Base-by-base conservation (phyloP, 2,329 filamentous ascomycete genomes). In the Sporothrix schenckii region DNA sequence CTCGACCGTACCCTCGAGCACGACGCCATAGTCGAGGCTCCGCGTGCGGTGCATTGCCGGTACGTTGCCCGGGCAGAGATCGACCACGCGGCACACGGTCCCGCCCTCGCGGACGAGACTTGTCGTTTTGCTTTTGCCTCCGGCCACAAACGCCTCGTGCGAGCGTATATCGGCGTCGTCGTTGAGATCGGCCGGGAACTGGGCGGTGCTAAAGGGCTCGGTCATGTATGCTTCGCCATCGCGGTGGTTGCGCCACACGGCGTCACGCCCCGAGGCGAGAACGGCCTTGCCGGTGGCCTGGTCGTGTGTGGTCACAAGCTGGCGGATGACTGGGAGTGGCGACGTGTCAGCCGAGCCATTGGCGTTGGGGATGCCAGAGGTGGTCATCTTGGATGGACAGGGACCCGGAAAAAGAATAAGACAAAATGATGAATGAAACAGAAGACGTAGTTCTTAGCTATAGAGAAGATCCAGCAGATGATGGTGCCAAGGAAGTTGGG, bases 31-130 rank as follows among this genome's bases (percentile, higher is more conserved):
- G 73, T 83, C 81, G 10, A 81, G 72, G 66, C 77, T 82, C 41
- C 77, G 61, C 0, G 81, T 83, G 10, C 81, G 80, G 71, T 83
- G 82, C 78, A 83, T 60, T 9, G 68, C 61, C 0, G 81, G 81
- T 61, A 70, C 74, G 24, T 70, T 74, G 0, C 72, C 74, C 3
- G 78, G 77, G 24, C 76, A 74, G 60, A 80, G 76, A 74, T 80
- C 75, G 2, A 74, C 69, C 47, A 69, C 67, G 14, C 73, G 71
- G 27, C 70, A 68, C 13, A 73, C 72, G 3, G 56, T 73, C 11
- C 73, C 73, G 6, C 63, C 65, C 9, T 52, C 27, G 9, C 47
- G 24, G 24, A 66, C 63, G 14, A 66, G 63, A 10, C 27, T 41
- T 21, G 5, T 65, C 61, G 30, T 41, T 44, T n/a, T n/a, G 56